Base-by-base conservation (phyloP, 176 grass and related monocot species). In the Tillandsia leiboldiana region DNA sequence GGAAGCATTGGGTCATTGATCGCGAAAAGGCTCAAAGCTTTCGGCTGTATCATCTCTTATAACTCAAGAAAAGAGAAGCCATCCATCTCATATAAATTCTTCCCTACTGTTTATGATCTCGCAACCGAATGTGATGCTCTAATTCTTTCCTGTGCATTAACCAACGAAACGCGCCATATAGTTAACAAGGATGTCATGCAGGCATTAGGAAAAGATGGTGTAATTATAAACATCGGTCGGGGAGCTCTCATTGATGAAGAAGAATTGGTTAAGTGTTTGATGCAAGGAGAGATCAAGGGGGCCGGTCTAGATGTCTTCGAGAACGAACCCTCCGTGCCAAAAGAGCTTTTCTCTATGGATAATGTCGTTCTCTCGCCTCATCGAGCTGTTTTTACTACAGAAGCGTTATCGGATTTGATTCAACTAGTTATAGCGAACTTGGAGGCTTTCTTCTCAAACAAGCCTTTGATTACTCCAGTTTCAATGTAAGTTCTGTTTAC, bases 171-270 rank as follows among this genome's bases (percentile, higher is more conserved):
- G 0, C 79, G 29, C 15, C 74, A 20, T 42, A 14, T 87, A 61
- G 76, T 84, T 29, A 51, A 72, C 56, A 28, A 80, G 0, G 84
- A 73, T 49, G 88, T 87, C 48, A 78, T 91, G 88, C 66, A 75
- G 59, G 77, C 88, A 78, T 78, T 91, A 53, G 88, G 88, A 11
- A 50, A 28, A 15, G 50, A 66, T 27, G 88, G 88, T 22, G 48
- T 87, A 51, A 72, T 91, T 15, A 66, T 91, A 8, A 91, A 91
- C 75, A 65, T 91, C 9, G 84, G 84, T 10, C 84, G 84, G 11
- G 88, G 88, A 17, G 84, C 77, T 0, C 84, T 91, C 0, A 78
- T 91, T 0, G 88, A 91, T 78, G 88, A 91, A 73, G 75, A 79
- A 28, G 88, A 91, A 82, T 70, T 91, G n/a, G 83, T 91, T 8